A percentile compares a stretch with the other conserved stretches of the same genome.
Conservation (phyloP, 148 eudicot genomes). For the Rhododendron simsii region DNA sequence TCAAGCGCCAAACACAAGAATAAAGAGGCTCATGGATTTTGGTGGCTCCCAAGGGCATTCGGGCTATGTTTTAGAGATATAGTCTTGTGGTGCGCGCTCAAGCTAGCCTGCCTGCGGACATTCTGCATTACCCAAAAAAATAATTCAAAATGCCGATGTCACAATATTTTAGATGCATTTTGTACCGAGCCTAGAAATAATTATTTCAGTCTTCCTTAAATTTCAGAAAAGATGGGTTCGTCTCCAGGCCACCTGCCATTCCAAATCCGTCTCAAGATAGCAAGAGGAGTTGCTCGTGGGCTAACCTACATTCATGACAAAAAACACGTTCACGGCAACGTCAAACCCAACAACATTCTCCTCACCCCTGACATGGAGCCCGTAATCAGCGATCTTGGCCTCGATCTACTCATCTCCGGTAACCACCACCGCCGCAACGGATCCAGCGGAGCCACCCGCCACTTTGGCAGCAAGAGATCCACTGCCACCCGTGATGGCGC, state of each 20-base stretch:
- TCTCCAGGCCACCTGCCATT: constrained; percentile 67
- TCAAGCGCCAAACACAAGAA: too few species aligned
- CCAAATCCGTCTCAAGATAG: constrained; percentile 62
- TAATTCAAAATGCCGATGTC: neutral
- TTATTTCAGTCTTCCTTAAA: neutral
- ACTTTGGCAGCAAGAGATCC: constrained; percentile 67
- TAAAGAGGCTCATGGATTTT: too few species aligned
- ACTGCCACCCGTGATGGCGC: constrained; percentile 27
- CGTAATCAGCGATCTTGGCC: constrained; percentile 71
- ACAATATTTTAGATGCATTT: neutral
- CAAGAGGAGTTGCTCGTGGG: constrained; percentile 86
- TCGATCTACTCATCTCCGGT: constrained; percentile 53
- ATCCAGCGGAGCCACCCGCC: constrained; percentile 43
- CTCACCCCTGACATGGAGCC: constrained; percentile 78
- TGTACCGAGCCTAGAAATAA: neutral
- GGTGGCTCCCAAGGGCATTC: neutral
- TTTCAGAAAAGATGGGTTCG: constrained; percentile 61
- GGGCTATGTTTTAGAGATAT: neutral
- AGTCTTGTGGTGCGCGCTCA: too few species aligned
- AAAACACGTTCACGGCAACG: constrained; percentile 80
- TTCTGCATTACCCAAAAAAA: too few species aligned
- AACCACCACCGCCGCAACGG: constrained; percentile 13
- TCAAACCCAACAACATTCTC: constrained; percentile 91
- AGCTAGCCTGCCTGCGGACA: too few species aligned
- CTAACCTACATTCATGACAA: constrained; percentile 81